Percentiles rank a stretch among this genome's conserved stretches.
Evolutionary conservation across 352 stramenopile species (phyloP).

Genomic region (Phytopythium cucurbitacearum): DNA sequence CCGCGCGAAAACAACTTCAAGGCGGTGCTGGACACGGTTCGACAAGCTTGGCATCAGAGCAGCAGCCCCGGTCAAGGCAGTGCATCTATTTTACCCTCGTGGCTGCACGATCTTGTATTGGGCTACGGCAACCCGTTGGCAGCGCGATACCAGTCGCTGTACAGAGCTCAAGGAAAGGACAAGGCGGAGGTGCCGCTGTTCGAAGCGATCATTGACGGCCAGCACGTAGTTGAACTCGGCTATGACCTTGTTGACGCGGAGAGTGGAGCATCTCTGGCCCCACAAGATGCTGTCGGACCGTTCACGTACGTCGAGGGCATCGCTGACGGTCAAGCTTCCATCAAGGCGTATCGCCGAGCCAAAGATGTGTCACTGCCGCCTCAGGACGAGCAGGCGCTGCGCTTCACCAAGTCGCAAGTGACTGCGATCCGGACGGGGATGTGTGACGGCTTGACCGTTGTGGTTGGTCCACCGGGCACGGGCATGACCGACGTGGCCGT

Average conservation of each 20-base stretch:
- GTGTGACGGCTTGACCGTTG: constrained; percentile 91
- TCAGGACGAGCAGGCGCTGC: constrained; percentile 21
- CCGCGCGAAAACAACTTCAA: constrained; percentile 95
- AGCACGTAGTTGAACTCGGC: constrained; percentile 40
- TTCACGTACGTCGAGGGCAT: constrained; percentile 54
- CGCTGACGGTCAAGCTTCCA: constrained; percentile 15
- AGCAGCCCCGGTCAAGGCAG: too few species aligned
- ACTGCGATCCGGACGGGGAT: constrained; percentile 90
- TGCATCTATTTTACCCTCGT: constrained; percentile 74
- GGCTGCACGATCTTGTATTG: constrained; percentile 94
- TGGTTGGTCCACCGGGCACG: constrained; percentile 92
- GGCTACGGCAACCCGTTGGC: constrained; percentile 89
- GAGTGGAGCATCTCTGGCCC: constrained; percentile 13
- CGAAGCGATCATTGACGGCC: constrained; percentile 39
- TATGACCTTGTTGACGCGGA: constrained; percentile 36
- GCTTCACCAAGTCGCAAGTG: constrained; percentile 92
- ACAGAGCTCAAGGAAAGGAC: constrained; percentile 32
- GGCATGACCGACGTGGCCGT: constrained; percentile 95
- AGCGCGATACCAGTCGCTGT: constrained; percentile 68
- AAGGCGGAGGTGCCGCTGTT: constrained; percentile 29
- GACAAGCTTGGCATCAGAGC: constrained; percentile 10
- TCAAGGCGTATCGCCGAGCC: constrained; percentile 30
- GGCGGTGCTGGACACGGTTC: constrained; percentile 89
- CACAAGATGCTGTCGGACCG: constrained; percentile 30
- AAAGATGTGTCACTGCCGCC: constrained; percentile 6